These are phyloP conservation scores for Ramalina intermedia DNA, from an alignment of 495 filamentous ascomycete species.

Conservation along the genomic window DNA sequence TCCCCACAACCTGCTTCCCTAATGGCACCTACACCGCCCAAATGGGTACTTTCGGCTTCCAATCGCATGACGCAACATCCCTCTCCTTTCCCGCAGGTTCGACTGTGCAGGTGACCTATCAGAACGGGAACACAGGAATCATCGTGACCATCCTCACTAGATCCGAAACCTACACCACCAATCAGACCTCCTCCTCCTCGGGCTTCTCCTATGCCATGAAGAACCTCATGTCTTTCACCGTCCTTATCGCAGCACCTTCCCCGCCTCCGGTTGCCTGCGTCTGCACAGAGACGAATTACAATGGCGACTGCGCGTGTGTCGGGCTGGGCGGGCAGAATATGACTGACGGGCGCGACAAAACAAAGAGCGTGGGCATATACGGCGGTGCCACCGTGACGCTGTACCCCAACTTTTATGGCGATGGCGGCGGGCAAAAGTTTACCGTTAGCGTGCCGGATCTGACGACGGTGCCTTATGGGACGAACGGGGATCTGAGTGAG, in stretches of 20 bases:
- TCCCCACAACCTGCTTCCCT: not conserved
- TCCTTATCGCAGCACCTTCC: not conserved
- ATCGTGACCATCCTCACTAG: not conserved
- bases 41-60: not conserved
- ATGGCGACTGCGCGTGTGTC: not conserved
- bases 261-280: constrained; percentile 1
- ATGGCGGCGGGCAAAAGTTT: too few relatives aligned
- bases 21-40: not conserved
- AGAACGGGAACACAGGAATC: not conserved
- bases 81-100: not conserved
- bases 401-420: too few relatives aligned
- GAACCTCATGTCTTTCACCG: not conserved
- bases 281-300: not conserved
- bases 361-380: too few relatives aligned
- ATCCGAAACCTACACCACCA: not conserved
- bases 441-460: too few relatives aligned
- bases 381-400: too few relatives aligned
- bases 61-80: not conserved
- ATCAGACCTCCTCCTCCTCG: not conserved
- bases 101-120: not conserved
- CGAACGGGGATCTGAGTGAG: too few relatives aligned
- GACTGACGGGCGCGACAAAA: too few relatives aligned
- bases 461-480: too few relatives aligned
- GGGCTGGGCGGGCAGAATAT: too few relatives aligned
- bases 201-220: not conserved